Percentiles rank a stretch among this genome's conserved stretches.
These are phyloP conservation scores for Aspergillus taichungensis DNA, from an alignment of 495 filamentous ascomycete species.

Conservation along the genomic window DNA sequence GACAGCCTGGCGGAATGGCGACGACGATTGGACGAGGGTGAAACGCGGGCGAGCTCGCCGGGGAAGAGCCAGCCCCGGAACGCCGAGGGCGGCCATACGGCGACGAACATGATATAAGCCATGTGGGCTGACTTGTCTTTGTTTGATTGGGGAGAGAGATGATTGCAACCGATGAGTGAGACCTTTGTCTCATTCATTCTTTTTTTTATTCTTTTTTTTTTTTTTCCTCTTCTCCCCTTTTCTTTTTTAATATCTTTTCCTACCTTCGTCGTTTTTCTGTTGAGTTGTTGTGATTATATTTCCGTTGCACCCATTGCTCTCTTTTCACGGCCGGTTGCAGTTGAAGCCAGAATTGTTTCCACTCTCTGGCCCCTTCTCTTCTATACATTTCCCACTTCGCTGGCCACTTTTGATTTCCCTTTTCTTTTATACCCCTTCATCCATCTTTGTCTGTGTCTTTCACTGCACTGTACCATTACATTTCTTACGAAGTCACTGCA, in stretches of 20 bases:
- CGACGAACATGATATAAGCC: constrained; percentile 32
- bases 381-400: too few species aligned
- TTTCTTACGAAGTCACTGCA: constrained; percentile 10
- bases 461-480: constrained; percentile 25
- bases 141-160: constrained; percentile 7
- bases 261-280: not conserved
- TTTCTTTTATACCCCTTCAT: constrained; percentile 24
- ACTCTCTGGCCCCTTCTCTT: too few species aligned
- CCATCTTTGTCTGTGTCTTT: constrained; percentile 2
- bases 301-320: too few species aligned
- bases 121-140: constrained; percentile 10
- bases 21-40: constrained; percentile 60
- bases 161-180: not conserved
- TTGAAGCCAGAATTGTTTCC: too few species aligned
- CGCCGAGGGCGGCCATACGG: constrained; percentile 11
- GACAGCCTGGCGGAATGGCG: constrained; percentile 68
- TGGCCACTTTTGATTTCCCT: constrained; percentile 1
- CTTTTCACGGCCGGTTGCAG: too few species aligned
- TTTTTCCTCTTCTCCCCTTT: constrained; percentile 4
- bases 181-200: constrained; percentile 5
- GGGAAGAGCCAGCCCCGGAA: constrained; percentile 22
- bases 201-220: constrained; percentile 10
- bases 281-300: too few species aligned
- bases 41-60: constrained; percentile 24
- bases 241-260: constrained; percentile 11